Percentiles rank a stretch among this genome's conserved stretches.
Conservation (phyloP, 2,329 filamentous ascomycete species). For the Lecanicillium sp. region DNA sequence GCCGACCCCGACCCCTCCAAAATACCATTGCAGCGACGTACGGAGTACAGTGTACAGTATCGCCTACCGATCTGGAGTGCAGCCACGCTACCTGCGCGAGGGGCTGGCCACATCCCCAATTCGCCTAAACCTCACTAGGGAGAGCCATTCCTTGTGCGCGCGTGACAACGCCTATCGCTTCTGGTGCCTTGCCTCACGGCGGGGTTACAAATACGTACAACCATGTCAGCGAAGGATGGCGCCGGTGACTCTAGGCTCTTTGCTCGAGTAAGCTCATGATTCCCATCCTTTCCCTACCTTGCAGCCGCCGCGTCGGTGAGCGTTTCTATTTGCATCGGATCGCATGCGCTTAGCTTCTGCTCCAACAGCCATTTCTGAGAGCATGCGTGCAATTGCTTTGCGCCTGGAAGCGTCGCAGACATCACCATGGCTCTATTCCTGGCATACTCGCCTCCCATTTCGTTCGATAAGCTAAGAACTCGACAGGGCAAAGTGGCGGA, state of each 20-base stretch:
- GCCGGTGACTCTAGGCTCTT: conserved; percentile 99
- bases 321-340: neutral
- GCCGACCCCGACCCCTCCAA: no score
- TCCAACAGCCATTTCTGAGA: neutral
- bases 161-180: conserved; percentile 9
- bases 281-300: conserved; percentile 6
- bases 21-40: no score
- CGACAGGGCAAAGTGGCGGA: conserved; percentile 97
- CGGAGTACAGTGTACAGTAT: no score
- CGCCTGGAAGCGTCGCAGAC: neutral
- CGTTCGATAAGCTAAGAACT: conserved; percentile 42
- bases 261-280: conserved; percentile 64
- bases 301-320: conserved; percentile 8
- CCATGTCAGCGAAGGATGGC: conserved; percentile 44
- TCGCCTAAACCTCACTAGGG: no score
- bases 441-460: conserved; percentile 40
- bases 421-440: conserved; percentile 38
- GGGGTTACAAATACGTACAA: conserved; percentile 15
- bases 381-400: conserved; percentile 1
- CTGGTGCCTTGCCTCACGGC: conserved; percentile 1
- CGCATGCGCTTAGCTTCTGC: conserved; percentile 5
- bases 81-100: no score
- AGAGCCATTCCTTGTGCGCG: no score
- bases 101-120: no score
- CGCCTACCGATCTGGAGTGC: no score